These are phyloP conservation scores for Scytalidium lignicola DNA, from an alignment of 2,329 filamentous ascomycete genomes.

Conservation along the genomic window DNA sequence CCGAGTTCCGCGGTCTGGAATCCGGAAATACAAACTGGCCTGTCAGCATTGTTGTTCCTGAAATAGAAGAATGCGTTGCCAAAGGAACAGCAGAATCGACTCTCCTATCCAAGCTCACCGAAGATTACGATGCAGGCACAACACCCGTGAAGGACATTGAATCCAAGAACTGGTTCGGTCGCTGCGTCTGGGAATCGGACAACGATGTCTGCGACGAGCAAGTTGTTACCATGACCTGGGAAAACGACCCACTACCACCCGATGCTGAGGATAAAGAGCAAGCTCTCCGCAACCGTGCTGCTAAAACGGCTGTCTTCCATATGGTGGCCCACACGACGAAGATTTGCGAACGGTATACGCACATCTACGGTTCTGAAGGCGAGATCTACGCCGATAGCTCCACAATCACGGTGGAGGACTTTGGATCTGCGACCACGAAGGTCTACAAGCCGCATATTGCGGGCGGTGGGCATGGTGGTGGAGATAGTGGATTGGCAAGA, in stretches of 20 bases:
- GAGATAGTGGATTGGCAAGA: slow-evolving; percentile 71
- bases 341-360: slow-evolving; percentile 78
- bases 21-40: slow-evolving; percentile 73
- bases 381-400: slow-evolving; percentile 82
- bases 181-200: slow-evolving; percentile 91
- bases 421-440: slow-evolving; percentile 47
- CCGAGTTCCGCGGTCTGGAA: slow-evolving; percentile 51
- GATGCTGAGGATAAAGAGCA: slow-evolving; percentile 10
- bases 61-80: slow-evolving; percentile 72
- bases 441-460: slow-evolving; percentile 57
- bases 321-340: slow-evolving; percentile 89
- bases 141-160: slow-evolving; percentile 44
- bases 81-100: slow-evolving; percentile 43
- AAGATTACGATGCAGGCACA: slow-evolving; percentile 47
- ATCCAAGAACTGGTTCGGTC: slow-evolving; percentile 71
- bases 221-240: slow-evolving; percentile 81
- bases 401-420: slow-evolving; percentile 71
- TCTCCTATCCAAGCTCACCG: slow-evolving; percentile 30
- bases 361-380: slow-evolving; percentile 80
- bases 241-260: slow-evolving; percentile 53
- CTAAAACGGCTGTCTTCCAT: slow-evolving; percentile 86
- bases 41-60: slow-evolving; percentile 80
- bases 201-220: slow-evolving; percentile 96
- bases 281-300: slow-evolving; percentile 40
- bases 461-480: slow-evolving; percentile 66